Base-by-base conservation (phyloP, 495 filamentous ascomycete genomes). In the Penicillium paxilli region DNA sequence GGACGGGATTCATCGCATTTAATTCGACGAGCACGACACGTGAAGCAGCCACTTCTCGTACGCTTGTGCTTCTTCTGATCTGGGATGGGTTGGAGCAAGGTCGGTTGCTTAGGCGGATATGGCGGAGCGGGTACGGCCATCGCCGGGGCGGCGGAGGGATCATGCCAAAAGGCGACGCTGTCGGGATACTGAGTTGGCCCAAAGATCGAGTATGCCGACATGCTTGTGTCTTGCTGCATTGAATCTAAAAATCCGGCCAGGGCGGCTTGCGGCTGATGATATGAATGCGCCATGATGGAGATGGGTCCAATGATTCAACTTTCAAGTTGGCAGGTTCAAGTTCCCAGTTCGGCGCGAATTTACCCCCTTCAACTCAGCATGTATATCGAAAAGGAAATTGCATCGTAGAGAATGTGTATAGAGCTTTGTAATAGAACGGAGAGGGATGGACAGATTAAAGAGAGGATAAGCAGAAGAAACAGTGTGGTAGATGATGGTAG, bases 61-160 rank as follows among this genome's bases (percentile, higher is more conserved):
- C 94, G 86, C 45, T 92, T 88, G 63, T 97, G 93, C 67, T 97
- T 98, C 60, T 96, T 88, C 59, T 89, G 86, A 50, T 96, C 92
- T 16, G 67, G 48, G 35, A 64, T 47, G 25, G 67, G 60, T 53
- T 70, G 70, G 20, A 69, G 65, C 19, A 67, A 50, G 17, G 64
- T 55, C 37, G 60, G 64, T 35, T 72, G 63, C 57, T 71, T 67
- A 42, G 65, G 33, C 24, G 68, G 60, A 49, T 67, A 68, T 23
- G 63, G 55, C 21, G 69, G 54, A 22, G 59, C 52, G 49, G 66
- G 44, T 28, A 62, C 42, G 42, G 55, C 47, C 52, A 64, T 62
- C 17, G 53, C 49, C 45, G 65, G 35, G 14, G 67, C 40, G 12
- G 59, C 48, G 52, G 71, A 61, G 26, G 67, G 63, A 58, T 69